Evolutionary conservation across 257 asterid genomes (phyloP).

Genomic region (Solanum tacnaense): DNA sequence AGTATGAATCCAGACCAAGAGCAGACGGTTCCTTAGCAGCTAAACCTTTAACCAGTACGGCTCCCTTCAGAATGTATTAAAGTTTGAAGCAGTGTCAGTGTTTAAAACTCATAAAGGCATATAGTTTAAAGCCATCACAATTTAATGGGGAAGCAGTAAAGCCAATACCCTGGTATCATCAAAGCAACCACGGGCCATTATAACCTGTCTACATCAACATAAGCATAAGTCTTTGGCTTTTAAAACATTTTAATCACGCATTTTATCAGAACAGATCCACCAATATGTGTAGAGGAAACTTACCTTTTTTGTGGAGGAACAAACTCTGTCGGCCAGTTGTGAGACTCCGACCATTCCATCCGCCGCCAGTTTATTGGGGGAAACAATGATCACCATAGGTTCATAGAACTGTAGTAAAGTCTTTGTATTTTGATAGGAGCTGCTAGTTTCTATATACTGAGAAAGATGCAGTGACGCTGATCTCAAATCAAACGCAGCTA

Average conservation of each 20-base stretch:
- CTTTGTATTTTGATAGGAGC: conserved; percentile 88
- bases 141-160: background rate
- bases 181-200: conserved; percentile 80
- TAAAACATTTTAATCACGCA: background rate
- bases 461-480: conserved; percentile 95
- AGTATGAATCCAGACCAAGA: conserved; percentile 82
- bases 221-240: conserved; percentile 8
- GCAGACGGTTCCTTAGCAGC: conserved; percentile 95
- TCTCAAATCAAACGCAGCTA: conserved; percentile 92
- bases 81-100: conserved; percentile 15
- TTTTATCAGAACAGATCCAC: background rate
- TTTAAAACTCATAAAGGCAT: conserved; percentile 1
- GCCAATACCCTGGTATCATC: conserved; percentile 80
- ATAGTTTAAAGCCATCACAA: background rate
- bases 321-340: conserved; percentile 68
- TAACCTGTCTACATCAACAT: conserved; percentile 39
- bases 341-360: conserved; percentile 98
- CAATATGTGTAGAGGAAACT: background rate
- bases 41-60: conserved; percentile 63
- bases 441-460: conserved; percentile 91
- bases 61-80: conserved; percentile 49
- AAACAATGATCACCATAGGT: conserved; percentile 74
- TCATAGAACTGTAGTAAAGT: conserved; percentile 83
- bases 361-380: conserved; percentile 75
- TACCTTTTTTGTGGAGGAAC: conserved; percentile 66